Percentiles rank a stretch among this genome's conserved stretches.
phyloP scores from a whole-genome alignment of 2,329 filamentous ascomycete genomes.

The Colletotrichum paranaense region DNA sequence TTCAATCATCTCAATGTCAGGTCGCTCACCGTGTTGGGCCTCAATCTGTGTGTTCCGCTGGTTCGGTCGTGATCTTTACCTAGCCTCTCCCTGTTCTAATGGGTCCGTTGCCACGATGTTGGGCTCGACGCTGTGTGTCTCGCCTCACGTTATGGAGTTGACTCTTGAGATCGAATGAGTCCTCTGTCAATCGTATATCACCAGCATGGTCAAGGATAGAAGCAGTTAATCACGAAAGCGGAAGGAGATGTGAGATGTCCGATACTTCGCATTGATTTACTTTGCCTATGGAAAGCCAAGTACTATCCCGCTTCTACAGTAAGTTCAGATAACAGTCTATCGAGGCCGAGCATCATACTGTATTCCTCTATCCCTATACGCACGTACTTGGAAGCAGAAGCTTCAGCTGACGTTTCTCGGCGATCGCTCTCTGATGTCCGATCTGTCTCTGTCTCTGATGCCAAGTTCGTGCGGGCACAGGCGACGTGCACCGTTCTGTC shows the following conservation, averaged over 20 bases:
- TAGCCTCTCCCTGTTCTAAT: neutral
- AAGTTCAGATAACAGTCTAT: neutral
- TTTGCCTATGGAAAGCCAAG: neutral
- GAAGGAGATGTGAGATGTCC: neutral
- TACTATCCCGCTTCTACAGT: neutral
- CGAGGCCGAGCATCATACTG: neutral
- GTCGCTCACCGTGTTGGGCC: neutral
- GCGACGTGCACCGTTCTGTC: neutral
- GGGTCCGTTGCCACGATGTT: neutral
- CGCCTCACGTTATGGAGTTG: neutral
- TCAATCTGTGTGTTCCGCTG: neutral
- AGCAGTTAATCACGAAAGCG: neutral
- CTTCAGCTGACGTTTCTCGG: neutral
- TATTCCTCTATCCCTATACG: neutral
- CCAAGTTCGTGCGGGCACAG: neutral
- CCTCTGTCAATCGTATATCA: neutral
- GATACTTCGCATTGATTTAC: neutral
- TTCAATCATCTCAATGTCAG: neutral
- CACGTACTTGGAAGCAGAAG: neutral
- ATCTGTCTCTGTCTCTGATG: neutral
- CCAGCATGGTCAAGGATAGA: neutral
- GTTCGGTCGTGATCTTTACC: neutral
- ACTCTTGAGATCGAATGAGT: neutral
- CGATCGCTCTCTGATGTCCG: constrained; percentile 3
- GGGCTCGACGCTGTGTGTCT: neutral